phyloP scores from a whole-genome alignment of 176 grass and related monocot species.

The Poa annua region DNA sequence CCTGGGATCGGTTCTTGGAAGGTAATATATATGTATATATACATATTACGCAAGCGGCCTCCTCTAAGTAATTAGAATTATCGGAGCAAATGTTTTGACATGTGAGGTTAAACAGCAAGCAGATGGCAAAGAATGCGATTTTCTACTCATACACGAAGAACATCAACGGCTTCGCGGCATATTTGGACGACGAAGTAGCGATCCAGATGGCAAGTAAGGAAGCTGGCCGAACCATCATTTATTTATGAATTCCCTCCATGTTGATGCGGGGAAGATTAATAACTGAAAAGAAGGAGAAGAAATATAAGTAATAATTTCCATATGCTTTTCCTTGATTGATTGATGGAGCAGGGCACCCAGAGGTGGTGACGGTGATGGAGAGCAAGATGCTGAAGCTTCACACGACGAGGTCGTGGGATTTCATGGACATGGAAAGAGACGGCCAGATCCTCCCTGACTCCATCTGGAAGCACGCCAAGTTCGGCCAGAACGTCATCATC shows the following conservation, averaged over 20 bases:
- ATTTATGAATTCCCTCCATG: neutral
- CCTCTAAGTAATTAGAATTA: neutral
- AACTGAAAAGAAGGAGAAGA: no score
- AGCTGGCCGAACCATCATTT: neutral
- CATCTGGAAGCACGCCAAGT: constrained; percentile 52
- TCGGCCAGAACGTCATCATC: constrained; percentile 64
- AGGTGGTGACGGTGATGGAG: constrained; percentile 64
- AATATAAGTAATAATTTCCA: neutral
- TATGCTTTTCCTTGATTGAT: neutral
- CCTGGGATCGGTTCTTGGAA: constrained; percentile 54
- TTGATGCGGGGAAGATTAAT: neutral
- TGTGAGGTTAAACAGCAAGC: constrained; percentile 43
- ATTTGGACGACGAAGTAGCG: constrained; percentile 55
- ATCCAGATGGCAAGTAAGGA: constrained; percentile 55
- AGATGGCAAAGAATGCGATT: constrained; percentile 51
- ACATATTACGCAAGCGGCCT: neutral
- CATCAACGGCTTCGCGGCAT: constrained; percentile 83
- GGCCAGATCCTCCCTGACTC: constrained; percentile 45
- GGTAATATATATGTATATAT: constrained; percentile 34
- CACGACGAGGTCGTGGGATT: constrained; percentile 80
- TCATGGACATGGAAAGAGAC: constrained; percentile 53
- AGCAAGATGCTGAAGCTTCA: constrained; percentile 65
- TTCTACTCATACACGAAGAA: constrained; percentile 83
- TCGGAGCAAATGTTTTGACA: neutral
- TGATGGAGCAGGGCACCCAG: constrained; percentile 53